Base-by-base conservation (phyloP, 305 asterid genomes). In the Fraxinus paxiana region DNA sequence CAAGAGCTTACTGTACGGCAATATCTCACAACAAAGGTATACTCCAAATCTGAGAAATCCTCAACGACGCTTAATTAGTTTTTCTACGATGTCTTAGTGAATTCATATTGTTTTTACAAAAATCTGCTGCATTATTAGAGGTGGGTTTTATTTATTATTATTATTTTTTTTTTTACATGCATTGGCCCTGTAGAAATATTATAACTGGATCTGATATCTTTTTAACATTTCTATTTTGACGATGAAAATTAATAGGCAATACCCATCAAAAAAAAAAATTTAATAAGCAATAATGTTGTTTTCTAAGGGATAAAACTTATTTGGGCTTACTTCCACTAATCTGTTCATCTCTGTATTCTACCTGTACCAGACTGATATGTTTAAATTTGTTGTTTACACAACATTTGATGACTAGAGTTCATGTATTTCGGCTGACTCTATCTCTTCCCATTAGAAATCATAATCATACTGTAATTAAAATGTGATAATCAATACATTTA, bases 1-100 rank as follows among this genome's bases (percentile, higher is more conserved):
- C 92, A 88, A 80, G 97, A 92, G 88, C 85, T 85, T 83, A 81
- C 95, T 84, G 88, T 77, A 22, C 86, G 86, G 83, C 86, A 84
- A 72, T 89, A 87, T 77, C 91, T 91, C 78, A 81, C 87, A 5
- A 80, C 88, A 51, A 90, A 91, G 94, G 95, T 92, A 84, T 71
- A 37, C 73, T 84, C 82, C 56, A 13, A 46, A 46, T 46, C 17
- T 46, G 56, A 54, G 24, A 13, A 73, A 74, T 71, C 77, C 26
- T 67, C 6, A 76, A 48, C 1, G n/a, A 22, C 30, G 12, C 73
- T 56, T 41, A 18, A 54, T 54, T 54, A 46, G 18, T 46, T 13
- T 46, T 46, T 9, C 1, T 10, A 46, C 18, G 18, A 13, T 13
- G 56, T 46, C 56, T 46, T n/a, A 15, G 51, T 46, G 18, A 46